Conservation (phyloP, 2,329 filamentous ascomycete species). For the Nothopassalora personata region DNA sequence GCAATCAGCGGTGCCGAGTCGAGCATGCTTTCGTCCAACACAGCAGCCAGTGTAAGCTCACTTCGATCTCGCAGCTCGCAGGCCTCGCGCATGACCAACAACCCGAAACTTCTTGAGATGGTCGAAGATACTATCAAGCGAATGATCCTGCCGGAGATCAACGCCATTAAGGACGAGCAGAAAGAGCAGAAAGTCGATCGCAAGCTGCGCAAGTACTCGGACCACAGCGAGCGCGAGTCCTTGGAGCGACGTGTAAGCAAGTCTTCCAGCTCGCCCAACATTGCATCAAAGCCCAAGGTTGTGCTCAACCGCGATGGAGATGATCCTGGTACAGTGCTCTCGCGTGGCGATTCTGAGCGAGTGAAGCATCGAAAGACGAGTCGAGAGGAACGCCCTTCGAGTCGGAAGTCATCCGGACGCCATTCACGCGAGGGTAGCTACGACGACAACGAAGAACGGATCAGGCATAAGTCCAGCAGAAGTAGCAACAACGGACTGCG, state of each 20-base stretch:
- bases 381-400: conserved; percentile 36
- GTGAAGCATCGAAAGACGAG: conserved; percentile 53
- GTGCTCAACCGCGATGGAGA: conserved; percentile 54
- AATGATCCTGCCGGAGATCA: conserved; percentile 84
- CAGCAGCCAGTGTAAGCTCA: conserved; percentile 53
- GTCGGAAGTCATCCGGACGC: conserved; percentile 14
- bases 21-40: conserved; percentile 56
- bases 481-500: conserved; percentile 38
- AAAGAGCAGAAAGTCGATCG: conserved; percentile 57
- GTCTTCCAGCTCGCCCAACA: conserved; percentile 56
- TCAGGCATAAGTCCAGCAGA: conserved; percentile 52
- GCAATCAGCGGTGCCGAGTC: conserved; percentile 53
- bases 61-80: conserved; percentile 55
- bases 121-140: conserved; percentile 90
- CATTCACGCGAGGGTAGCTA: conserved; percentile 24
- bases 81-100: conserved; percentile 78
- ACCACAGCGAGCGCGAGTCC: conserved; percentile 48
- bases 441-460: conserved; percentile 44
- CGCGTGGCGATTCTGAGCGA: conserved; percentile 48
- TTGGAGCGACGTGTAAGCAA: conserved; percentile 53
- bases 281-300: conserved; percentile 55
- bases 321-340: conserved; percentile 54
- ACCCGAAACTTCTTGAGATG: conserved; percentile 82
- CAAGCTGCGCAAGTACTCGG: conserved; percentile 63
- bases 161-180: conserved; percentile 84